phyloP scores from a whole-genome alignment of 495 filamentous ascomycete genomes.

The Penicillium cinerascens region DNA sequence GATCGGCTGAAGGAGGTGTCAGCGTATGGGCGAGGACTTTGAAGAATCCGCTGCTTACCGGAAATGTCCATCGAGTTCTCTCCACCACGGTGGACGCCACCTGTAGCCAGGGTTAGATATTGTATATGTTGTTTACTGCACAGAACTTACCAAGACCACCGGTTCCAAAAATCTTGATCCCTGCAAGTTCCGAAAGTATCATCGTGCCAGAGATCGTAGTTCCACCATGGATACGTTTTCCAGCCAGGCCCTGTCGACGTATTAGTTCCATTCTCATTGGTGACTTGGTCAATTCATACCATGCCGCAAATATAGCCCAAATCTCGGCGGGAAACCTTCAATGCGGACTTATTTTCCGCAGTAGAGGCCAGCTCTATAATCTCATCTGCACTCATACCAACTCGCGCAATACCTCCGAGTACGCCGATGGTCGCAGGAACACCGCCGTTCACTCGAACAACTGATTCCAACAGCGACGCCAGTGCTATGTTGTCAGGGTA shows the following conservation, averaged over 20 bases:
- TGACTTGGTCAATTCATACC: slow-evolving; percentile 46
- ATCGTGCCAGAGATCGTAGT: slow-evolving; percentile 93
- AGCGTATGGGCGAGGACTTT: background rate
- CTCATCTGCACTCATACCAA: slow-evolving; percentile 70
- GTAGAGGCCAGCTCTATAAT: slow-evolving; percentile 65
- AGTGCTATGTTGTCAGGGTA: slow-evolving; percentile 76
- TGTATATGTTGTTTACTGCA: background rate
- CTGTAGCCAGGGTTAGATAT: slow-evolving; percentile 42
- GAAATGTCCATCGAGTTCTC: slow-evolving; percentile 88
- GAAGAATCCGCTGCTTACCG: slow-evolving; percentile 20
- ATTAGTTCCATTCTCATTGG: slow-evolving; percentile 5
- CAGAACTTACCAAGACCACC: slow-evolving; percentile 49
- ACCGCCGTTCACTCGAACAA: slow-evolving; percentile 75
- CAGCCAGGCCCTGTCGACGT: slow-evolving; percentile 52
- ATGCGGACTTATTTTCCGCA: slow-evolving; percentile 56
- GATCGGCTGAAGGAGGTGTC: slow-evolving; percentile 56
- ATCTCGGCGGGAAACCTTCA: slow-evolving; percentile 86
- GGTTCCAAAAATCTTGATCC: slow-evolving; percentile 91
- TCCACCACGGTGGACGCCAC: slow-evolving; percentile 90
- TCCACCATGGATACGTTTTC: slow-evolving; percentile 72
- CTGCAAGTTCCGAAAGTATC: slow-evolving; percentile 81
- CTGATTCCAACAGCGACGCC: slow-evolving; percentile 63
- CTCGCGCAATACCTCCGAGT: slow-evolving; percentile 71
- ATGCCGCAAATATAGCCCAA: slow-evolving; percentile 75
- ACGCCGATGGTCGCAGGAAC: slow-evolving; percentile 92